These are phyloP conservation scores for Cercospora canescens DNA, from an alignment of 2,329 filamentous ascomycete species.

Conservation along the genomic window DNA sequence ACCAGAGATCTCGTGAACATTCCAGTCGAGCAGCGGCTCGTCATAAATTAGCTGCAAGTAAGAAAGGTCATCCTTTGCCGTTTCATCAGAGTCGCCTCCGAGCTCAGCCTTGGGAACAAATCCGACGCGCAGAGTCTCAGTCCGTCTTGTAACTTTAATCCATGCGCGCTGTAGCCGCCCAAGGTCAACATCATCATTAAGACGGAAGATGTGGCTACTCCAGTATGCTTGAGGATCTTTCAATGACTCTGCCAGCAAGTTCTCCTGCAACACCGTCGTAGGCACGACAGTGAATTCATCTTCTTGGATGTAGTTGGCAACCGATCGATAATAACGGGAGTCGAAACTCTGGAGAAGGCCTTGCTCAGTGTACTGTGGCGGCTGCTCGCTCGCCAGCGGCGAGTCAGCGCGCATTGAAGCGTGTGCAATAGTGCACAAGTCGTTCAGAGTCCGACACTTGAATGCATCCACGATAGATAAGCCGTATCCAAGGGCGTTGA, in stretches of 20 bases:
- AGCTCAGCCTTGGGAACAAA: constrained; percentile 18
- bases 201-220: constrained; percentile 19
- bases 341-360: constrained; percentile 8
- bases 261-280: constrained; percentile 18
- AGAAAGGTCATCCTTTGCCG: constrained; percentile 3
- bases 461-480: constrained; percentile 18
- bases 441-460: constrained; percentile 13
- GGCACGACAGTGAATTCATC: constrained; percentile 17
- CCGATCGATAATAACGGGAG: constrained; percentile 9
- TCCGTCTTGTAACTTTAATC: constrained; percentile 12
- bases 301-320: constrained; percentile 1
- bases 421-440: constrained; percentile 12
- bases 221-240: constrained; percentile 18
- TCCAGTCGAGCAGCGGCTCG: constrained; percentile 11
- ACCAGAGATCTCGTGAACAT: not conserved
- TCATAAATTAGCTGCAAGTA: constrained; percentile 19
- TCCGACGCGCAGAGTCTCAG: constrained; percentile 17
- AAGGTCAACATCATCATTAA: constrained; percentile 10
- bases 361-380: not conserved
- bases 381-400: not conserved
- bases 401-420: not conserved
- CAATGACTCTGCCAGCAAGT: constrained; percentile 16
- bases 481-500: constrained; percentile 14
- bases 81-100: not conserved
- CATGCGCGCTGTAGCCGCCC: constrained; percentile 13